Evolutionary conservation across 2,329 filamentous ascomycete species (phyloP).

Genomic region (Colletotrichum tofieldiae): DNA sequence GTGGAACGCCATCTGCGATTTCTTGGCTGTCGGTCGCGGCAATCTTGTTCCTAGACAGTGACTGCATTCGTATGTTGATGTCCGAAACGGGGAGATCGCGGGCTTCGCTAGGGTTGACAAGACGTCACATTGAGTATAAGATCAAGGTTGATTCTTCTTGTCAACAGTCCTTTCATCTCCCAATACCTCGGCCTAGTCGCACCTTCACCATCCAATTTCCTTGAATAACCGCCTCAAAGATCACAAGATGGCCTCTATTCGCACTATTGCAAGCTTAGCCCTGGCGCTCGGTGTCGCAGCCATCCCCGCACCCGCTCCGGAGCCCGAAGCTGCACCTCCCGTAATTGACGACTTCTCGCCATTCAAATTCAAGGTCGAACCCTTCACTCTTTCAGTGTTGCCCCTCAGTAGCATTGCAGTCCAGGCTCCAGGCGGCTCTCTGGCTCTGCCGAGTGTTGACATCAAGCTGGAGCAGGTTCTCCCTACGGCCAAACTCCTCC

Average conservation of each 20-base stretch:
- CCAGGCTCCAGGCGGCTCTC: no score
- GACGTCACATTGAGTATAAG: conserved; percentile 8
- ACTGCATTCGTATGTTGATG: conserved; percentile 21
- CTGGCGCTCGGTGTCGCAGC: conserved; percentile 26
- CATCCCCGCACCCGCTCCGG: conserved; percentile 9
- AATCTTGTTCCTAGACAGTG: background rate
- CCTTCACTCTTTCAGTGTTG: no score
- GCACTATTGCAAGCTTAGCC: conserved; percentile 6
- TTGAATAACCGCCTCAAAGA: background rate
- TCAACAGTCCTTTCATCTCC: background rate
- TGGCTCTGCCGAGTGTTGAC: no score
- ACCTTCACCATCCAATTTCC: background rate
- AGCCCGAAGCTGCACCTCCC: background rate
- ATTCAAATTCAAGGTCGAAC: background rate
- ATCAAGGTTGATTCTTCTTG: background rate
- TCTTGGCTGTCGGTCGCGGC: conserved; percentile 5
- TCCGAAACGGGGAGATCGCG: background rate
- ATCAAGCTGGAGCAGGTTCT: no score
- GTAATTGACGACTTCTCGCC: background rate
- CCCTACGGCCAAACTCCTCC: no score
- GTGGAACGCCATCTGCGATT: background rate
- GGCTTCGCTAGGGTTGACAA: background rate
- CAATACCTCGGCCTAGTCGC: background rate
- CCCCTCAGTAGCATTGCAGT: no score
- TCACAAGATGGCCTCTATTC: conserved; percentile 32